A percentile compares a stretch with the other conserved stretches of the same genome.
Evolutionary conservation across 306 rosid genomes (phyloP).

Genomic region (Fragaria vesca): DNA sequence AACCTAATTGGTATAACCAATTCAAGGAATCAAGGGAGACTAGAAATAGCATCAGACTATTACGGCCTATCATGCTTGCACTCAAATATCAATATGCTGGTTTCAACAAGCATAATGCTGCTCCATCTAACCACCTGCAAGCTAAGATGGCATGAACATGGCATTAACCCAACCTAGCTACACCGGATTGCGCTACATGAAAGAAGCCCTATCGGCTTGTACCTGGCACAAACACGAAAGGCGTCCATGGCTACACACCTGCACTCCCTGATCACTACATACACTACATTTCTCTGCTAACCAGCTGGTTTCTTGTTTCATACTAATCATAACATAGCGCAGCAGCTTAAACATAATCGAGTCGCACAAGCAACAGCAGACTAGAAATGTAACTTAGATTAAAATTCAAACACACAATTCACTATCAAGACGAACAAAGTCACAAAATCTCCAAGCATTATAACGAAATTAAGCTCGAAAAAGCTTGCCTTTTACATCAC

Average conservation of each 20-base stretch:
- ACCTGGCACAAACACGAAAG: neutral
- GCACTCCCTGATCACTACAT: neutral
- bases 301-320: neutral
- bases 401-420: neutral
- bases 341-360: neutral
- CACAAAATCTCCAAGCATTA: neutral
- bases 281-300: neutral
- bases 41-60: neutral
- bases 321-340: neutral
- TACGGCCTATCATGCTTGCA: neutral
- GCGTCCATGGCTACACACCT: neutral
- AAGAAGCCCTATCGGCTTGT: neutral
- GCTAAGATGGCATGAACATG: neutral
- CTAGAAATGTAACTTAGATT: neutral
- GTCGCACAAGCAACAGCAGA: neutral
- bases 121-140: neutral
- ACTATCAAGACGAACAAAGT: neutral
- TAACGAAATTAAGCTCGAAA: neutral
- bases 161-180: neutral
- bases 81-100: neutral
- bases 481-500: constrained; percentile 23
- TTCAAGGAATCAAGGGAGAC: too few relatives aligned
- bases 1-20: neutral
- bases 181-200: neutral
- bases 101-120: neutral